A percentile compares a stretch with the other conserved stretches of the same genome.
Conservation (phyloP, 345 rosid genomes). For the Euclidium syriacum region DNA sequence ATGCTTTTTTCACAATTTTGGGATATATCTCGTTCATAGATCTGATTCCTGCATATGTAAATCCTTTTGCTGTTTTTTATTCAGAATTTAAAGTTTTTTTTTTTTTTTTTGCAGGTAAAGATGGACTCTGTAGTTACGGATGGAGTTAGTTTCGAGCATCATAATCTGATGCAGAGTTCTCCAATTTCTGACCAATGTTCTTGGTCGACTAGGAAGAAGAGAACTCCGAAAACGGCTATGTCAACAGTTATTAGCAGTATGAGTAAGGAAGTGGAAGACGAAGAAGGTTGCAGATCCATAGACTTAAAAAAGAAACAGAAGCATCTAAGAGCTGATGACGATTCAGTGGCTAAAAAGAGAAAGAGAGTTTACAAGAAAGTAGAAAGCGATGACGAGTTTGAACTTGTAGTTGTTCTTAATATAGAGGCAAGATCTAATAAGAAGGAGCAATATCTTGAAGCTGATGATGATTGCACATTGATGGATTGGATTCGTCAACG, state of each 20-base stretch:
- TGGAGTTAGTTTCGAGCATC: background rate
- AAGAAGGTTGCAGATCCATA: background rate
- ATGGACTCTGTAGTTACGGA: background rate
- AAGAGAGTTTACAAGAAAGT: background rate
- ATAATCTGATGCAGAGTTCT: background rate
- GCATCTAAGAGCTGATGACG: background rate
- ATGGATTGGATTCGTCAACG: background rate
- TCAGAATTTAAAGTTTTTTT: background rate
- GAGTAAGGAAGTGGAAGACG: background rate
- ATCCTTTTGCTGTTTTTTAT: no score
- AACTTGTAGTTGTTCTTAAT: background rate
- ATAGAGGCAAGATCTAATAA: background rate
- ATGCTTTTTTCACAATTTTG: background rate
- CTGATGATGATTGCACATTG: background rate
- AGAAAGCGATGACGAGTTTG: background rate
- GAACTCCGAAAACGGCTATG: background rate
- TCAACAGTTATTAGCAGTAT: background rate
- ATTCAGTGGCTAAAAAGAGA: background rate
- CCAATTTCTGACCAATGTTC: background rate
- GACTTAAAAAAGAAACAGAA: background rate
- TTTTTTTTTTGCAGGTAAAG: background rate
- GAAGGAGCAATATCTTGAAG: background rate
- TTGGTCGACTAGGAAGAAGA: conserved; percentile 23
- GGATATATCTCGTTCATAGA: background rate
- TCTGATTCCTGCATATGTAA: no score